Conservation (phyloP, 139 green algal genomes). For the Chlamydomonas sp. region DNA sequence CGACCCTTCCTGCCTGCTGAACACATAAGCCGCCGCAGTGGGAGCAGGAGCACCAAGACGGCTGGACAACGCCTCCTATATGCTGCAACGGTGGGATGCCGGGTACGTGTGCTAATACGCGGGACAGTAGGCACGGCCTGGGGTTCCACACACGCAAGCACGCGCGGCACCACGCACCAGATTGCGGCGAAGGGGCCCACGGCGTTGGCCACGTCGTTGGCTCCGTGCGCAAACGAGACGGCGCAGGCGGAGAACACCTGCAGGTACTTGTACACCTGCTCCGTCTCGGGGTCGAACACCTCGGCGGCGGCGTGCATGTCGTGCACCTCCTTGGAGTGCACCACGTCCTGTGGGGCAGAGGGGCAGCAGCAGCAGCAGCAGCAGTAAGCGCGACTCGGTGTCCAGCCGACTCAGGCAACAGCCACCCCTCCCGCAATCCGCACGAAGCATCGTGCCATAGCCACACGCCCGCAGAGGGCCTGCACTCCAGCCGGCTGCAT, state of each 20-base stretch:
- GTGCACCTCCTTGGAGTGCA: conserved; percentile 8
- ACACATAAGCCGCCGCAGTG: too few species aligned
- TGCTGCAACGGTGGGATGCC: not conserved
- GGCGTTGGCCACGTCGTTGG: conserved; percentile 85
- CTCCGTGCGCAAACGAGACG: conserved; percentile 88
- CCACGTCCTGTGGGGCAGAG: not conserved
- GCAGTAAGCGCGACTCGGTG: too few species aligned
- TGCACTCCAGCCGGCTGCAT: too few species aligned
- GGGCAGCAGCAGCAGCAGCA: too few species aligned
- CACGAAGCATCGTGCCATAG: too few species aligned
- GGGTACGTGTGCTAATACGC: not conserved
- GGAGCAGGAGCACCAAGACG: too few species aligned
- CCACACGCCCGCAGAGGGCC: too few species aligned
- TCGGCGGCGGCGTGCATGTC: conserved; percentile 53
- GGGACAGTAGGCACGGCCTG: not conserved
- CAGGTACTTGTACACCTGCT: conserved; percentile 62
- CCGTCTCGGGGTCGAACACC: conserved; percentile 77
- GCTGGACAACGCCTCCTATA: too few species aligned
- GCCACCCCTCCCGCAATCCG: too few species aligned
- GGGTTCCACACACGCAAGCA: not conserved
- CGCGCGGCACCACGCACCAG: conserved; percentile 30
- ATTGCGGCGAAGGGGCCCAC: conserved; percentile 80
- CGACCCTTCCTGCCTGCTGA: too few species aligned
- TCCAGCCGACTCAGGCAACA: too few species aligned
- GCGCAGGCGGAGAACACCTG: conserved; percentile 90